Evolutionary conservation across 768 basidiomycete genomes (phyloP).

Genomic region (Rhodotorula babjevae): DNA sequence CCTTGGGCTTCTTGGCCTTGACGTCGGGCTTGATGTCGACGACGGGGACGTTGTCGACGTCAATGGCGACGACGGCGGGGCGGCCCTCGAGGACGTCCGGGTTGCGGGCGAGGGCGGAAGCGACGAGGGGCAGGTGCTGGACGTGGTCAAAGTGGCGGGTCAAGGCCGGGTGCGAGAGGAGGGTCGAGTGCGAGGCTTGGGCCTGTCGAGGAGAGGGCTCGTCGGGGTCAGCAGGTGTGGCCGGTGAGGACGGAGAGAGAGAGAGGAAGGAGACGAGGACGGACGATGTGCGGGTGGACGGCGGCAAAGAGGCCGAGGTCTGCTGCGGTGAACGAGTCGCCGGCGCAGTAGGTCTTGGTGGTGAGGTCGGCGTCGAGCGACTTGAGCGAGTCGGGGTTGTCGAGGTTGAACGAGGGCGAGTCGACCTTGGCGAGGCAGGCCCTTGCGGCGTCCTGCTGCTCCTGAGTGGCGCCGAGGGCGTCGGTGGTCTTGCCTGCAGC

Average conservation of each 20-base stretch:
- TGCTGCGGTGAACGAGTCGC: slow-evolving; percentile 77
- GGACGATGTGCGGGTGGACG: slow-evolving; percentile 74
- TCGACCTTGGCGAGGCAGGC: slow-evolving; percentile 63
- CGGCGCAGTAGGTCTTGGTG: slow-evolving; percentile 77
- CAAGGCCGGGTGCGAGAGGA: slow-evolving; percentile 72
- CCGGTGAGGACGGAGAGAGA: not conserved
- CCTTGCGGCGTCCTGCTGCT: slow-evolving; percentile 55
- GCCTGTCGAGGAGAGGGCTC: slow-evolving; percentile 53
- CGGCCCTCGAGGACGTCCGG: slow-evolving; percentile 22
- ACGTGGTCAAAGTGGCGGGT: slow-evolving; percentile 95
- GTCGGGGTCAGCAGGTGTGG: not conserved
- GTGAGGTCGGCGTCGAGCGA: slow-evolving; percentile 65
- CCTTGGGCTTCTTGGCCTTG: slow-evolving; percentile 58
- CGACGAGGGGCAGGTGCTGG: slow-evolving; percentile 65
- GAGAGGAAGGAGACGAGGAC: not conserved
- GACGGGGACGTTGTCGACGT: slow-evolving; percentile 70
- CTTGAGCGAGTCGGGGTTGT: slow-evolving; percentile 51
- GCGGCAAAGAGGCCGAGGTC: slow-evolving; percentile 86
- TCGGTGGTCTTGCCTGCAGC: slow-evolving; percentile 37
- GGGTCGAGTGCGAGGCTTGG: slow-evolving; percentile 64
- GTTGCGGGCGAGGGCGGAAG: slow-evolving; percentile 53
- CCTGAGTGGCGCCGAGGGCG: slow-evolving; percentile 33
- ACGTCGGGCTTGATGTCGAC: slow-evolving; percentile 68
- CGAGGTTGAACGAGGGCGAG: slow-evolving; percentile 45
- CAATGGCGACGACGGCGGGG: slow-evolving; percentile 60